Evolutionary conservation across 306 rosid genomes (phyloP).

Genomic region (Cucurbita argyrosperma): DNA sequence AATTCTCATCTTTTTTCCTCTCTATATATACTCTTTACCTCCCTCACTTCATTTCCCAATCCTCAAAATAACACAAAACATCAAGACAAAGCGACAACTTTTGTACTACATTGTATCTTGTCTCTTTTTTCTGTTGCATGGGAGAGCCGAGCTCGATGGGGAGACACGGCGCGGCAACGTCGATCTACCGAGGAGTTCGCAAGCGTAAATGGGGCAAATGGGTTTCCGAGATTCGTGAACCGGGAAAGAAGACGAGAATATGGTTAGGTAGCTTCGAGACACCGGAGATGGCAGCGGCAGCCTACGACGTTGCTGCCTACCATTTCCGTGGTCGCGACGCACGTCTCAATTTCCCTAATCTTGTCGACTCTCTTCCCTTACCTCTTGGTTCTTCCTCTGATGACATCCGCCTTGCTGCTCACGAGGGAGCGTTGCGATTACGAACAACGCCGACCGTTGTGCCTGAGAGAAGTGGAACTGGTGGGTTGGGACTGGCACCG

Average conservation of each 20-base stretch:
- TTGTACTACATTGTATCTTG: not conserved
- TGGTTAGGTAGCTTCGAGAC: constrained; percentile 82
- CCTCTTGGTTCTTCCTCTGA: constrained; percentile 38
- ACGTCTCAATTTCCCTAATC: constrained; percentile 48
- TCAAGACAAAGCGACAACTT: not conserved
- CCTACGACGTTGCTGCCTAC: constrained; percentile 72
- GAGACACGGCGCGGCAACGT: constrained; percentile 26
- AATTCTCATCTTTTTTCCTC: not conserved
- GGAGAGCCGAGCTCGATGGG: not conserved
- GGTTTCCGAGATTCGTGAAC: constrained; percentile 86
- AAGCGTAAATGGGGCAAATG: constrained; percentile 98
- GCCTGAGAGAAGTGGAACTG: not conserved
- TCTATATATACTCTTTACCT: not conserved
- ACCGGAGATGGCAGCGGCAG: constrained; percentile 80
- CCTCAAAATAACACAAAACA: not conserved
- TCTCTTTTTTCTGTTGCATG: not conserved
- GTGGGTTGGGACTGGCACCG: constrained; percentile 1
- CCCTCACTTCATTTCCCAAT: not conserved
- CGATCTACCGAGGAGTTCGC: constrained; percentile 74
- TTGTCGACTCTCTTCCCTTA: constrained; percentile 27
- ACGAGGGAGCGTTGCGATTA: constrained; percentile 46
- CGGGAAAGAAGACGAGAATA: constrained; percentile 63
- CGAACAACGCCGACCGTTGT: not conserved
- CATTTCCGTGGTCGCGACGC: constrained; percentile 46
- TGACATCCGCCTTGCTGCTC: constrained; percentile 62